Conservation (phyloP, 371 early-diverging fungal genomes). For the Mycotypha africana region DNA sequence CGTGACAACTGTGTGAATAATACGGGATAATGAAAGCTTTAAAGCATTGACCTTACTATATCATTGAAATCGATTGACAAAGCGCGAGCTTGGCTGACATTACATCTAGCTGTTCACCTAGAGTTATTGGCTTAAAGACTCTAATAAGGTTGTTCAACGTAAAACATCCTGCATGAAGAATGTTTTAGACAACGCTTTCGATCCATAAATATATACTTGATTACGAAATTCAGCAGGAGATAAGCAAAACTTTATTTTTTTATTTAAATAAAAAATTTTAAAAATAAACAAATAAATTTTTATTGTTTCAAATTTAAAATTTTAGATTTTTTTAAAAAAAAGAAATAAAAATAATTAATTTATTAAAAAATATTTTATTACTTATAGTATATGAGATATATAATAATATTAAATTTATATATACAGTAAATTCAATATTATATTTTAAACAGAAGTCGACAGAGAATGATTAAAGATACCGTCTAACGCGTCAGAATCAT, state of each 20-base stretch:
- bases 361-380: too few relatives aligned
- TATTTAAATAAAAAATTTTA: too few relatives aligned
- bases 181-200: slow-evolving; percentile 14
- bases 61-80: slow-evolving; percentile 11
- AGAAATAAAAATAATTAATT: too few relatives aligned
- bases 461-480: slow-evolving; percentile 10
- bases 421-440: too few relatives aligned
- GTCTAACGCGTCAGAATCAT: slow-evolving; percentile 6
- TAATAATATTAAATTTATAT: too few relatives aligned
- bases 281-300: too few relatives aligned
- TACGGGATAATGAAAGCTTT: slow-evolving; percentile 14
- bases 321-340: too few relatives aligned
- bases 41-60: slow-evolving; percentile 12
- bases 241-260: too few relatives aligned
- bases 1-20: slow-evolving; percentile 9
- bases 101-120: slow-evolving; percentile 13
- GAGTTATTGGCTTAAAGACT: slow-evolving; percentile 8
- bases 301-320: too few relatives aligned
- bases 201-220: slow-evolving; percentile 11
- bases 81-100: slow-evolving; percentile 11
- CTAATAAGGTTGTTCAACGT: slow-evolving; percentile 7
- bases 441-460: slow-evolving; percentile 7
- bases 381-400: too few relatives aligned
- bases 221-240: slow-evolving; percentile 12
- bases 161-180: slow-evolving; percentile 6